Evolutionary conservation across 352 stramenopile species (phyloP).

Genomic region (Phytopythium delawarense): DNA sequence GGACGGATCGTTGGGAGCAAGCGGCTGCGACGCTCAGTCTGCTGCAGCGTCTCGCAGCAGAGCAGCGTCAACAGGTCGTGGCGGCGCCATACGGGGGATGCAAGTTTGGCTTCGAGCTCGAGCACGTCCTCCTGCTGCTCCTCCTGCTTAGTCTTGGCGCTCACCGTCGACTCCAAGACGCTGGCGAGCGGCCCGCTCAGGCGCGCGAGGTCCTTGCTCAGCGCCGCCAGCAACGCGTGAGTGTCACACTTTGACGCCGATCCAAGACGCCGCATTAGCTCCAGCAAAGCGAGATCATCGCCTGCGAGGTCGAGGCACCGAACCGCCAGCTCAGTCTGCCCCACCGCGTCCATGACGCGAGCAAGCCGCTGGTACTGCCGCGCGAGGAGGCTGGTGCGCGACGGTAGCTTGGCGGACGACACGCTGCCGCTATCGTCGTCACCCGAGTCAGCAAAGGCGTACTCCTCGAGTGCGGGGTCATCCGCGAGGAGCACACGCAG

Average conservation of each 20-base stretch:
- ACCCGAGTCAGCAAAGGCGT: conserved; percentile 26
- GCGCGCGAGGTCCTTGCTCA: conserved; percentile 52
- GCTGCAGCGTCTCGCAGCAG: conserved; percentile 51
- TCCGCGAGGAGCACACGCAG: conserved; percentile 40
- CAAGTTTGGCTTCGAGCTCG: conserved; percentile 4
- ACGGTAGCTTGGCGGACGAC: conserved; percentile 54
- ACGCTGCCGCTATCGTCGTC: conserved; percentile 28
- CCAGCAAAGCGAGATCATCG: conserved; percentile 58
- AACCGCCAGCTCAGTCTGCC: conserved; percentile 46
- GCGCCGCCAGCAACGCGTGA: conserved; percentile 20
- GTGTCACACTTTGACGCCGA: conserved; percentile 9
- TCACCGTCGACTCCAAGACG: conserved; percentile 28
- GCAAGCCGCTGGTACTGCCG: conserved; percentile 39
- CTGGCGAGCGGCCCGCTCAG: conserved; percentile 51
- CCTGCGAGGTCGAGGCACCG: conserved; percentile 69
- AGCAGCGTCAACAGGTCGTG: conserved; percentile 63
- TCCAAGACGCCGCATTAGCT: conserved; percentile 32
- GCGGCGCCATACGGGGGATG: conserved; percentile 16
- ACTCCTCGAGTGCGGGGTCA: conserved; percentile 66
- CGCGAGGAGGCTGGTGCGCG: conserved; percentile 35
- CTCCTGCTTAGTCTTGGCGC: not conserved
- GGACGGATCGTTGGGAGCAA: conserved; percentile 45
- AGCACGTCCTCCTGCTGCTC: not conserved
- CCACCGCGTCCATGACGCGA: conserved; percentile 39
- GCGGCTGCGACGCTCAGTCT: conserved; percentile 65